Percentiles rank a stretch among this genome's conserved stretches.
phyloP scores from a whole-genome alignment of 306 rosid genomes.

The Alnus rubra region DNA sequence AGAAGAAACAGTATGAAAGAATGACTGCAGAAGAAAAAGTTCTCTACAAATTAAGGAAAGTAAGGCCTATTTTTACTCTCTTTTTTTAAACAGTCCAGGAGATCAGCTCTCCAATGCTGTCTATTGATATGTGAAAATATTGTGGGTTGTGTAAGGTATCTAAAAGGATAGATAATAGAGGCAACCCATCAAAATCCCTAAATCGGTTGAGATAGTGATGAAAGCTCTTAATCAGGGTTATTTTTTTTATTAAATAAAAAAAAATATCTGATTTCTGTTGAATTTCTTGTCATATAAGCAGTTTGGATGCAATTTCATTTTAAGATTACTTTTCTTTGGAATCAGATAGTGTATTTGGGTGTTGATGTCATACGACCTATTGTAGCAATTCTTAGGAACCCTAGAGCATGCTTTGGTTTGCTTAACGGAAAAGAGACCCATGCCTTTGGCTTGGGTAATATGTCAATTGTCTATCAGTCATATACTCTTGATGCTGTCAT shows the following conservation, averaged over 20 bases:
- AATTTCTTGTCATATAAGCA: neutral
- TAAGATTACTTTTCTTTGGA: too few relatives aligned
- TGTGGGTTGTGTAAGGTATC: neutral
- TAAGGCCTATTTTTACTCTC: conserved; percentile 23
- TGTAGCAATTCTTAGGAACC: neutral
- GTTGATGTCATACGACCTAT: conserved; percentile 2
- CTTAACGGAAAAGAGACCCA: neutral
- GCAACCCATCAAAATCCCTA: neutral
- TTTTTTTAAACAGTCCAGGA: neutral
- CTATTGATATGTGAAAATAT: neutral
- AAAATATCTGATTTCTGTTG: neutral
- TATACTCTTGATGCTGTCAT: neutral
- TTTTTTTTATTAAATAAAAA: too few relatives aligned
- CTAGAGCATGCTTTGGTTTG: neutral
- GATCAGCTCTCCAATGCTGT: neutral
- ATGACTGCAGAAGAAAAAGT: conserved; percentile 82
- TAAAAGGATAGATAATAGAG: neutral
- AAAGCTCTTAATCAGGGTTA: neutral
- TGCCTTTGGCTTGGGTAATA: neutral
- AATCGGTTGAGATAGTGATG: neutral
- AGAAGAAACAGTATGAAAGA: conserved; percentile 76
- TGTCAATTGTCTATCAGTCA: neutral
- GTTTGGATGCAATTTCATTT: too few relatives aligned
- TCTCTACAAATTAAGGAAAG: conserved; percentile 68
- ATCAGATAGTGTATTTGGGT: neutral